Base-by-base conservation (phyloP, 352 stramenopile species). In the Hyphochytrium catenoides region DNA sequence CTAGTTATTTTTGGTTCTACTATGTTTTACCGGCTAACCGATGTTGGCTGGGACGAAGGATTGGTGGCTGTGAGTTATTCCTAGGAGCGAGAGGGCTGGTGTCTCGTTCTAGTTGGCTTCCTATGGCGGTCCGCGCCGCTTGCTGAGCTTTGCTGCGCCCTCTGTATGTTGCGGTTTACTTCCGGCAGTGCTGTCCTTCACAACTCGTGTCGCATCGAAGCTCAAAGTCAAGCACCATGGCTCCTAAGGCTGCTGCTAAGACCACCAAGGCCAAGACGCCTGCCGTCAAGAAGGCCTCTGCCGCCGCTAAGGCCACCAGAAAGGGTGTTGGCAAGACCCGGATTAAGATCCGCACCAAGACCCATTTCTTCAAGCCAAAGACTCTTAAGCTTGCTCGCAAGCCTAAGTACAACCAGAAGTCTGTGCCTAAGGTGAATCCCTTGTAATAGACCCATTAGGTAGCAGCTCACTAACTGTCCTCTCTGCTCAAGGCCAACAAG, bases 341-440 rank as follows among this genome's bases (percentile, higher is more conserved):
- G 55, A 87, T 91, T 26, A 86, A 94, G 57, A 90, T 97, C 58
- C 89, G 91, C 78, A 97, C 74, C 51, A 97, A 96, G 63, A 81
- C 94, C 56, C 88, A 98, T 74, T 99, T 99, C 72, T 98, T 97
- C 87, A 84, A 87, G 61, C 88, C 91, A 36, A 94, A 96, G 67
- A 99, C 91, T 43, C 66, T 98, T 17, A 70, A 76, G 54, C 63
- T 95, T 39, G 57, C 67, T 14, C 74, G 86, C 47, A 88, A 89
- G 32, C 91, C 91, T 20, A 95, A 92, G 56, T 98, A 97, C 58
- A 60, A 73, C n/a, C 62, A 56, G 50, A 95, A 93, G 64, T 59
- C 74, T 44, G 66, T 89, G 23, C 74, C 81, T 18, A 82, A 63
- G 20, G 35, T 53, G 42, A 48, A 39, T 41, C 3, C 34, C 20